A percentile compares a stretch with the other conserved stretches of the same genome.
phyloP scores from a whole-genome alignment of 2,329 filamentous ascomycete genomes.

The Aspergillus aculeatinus region DNA sequence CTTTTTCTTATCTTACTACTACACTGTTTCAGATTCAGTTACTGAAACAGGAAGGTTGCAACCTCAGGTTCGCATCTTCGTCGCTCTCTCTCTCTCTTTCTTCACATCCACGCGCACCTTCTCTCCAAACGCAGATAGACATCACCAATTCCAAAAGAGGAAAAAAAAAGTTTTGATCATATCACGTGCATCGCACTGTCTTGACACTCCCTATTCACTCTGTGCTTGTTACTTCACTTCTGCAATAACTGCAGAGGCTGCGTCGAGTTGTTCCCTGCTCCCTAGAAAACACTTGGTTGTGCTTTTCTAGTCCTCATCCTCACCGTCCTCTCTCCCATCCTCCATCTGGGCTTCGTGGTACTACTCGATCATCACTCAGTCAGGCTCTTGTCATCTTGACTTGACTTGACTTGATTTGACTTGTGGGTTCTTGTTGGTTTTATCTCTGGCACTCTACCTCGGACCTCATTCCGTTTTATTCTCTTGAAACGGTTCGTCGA shows the following conservation, averaged over 20 bases:
- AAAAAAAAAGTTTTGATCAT: constrained; percentile 21
- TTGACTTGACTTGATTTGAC: constrained; percentile 12
- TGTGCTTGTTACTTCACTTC: constrained; percentile 7
- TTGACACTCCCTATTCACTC: constrained; percentile 17
- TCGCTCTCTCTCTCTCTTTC: constrained; percentile 24
- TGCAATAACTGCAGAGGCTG: constrained; percentile 19
- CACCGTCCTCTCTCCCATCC: constrained; percentile 15
- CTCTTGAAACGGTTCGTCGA: not conserved
- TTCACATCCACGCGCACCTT: constrained; percentile 3
- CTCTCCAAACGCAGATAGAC: constrained; percentile 27
- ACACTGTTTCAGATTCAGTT: constrained; percentile 20
- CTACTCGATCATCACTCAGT: not conserved
- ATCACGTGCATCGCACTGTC: constrained; percentile 20
- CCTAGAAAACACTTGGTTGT: constrained; percentile 40
- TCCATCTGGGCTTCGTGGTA: constrained; percentile 9
- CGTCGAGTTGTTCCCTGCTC: constrained; percentile 14
- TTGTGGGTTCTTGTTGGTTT: constrained; percentile 1
- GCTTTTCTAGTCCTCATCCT: constrained; percentile 30
- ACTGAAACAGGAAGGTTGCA: constrained; percentile 28
- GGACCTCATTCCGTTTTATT: not conserved
- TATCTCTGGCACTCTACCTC: not conserved
- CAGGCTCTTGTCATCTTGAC: not conserved
- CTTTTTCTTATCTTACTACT: not conserved
- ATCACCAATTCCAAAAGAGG: constrained; percentile 20
- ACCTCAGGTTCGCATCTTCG: constrained; percentile 26